Conservation (phyloP, 2,329 filamentous ascomycete species). For the Paracoccidioides lutzii region DNA sequence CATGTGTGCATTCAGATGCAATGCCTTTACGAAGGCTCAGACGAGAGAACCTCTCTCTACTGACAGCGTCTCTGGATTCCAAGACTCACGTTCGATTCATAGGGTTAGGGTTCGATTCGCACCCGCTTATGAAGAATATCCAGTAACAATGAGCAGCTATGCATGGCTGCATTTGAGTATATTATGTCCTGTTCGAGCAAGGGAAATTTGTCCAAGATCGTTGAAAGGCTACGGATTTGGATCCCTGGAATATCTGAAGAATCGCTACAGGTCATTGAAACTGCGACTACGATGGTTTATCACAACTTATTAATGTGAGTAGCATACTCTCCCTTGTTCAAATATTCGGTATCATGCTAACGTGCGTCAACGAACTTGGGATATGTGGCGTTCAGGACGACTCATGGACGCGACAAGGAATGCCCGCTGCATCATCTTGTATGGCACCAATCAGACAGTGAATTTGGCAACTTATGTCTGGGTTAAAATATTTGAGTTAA, state of each 20-base stretch:
- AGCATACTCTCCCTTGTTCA: neutral
- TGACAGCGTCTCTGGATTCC: no score
- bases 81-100: no score
- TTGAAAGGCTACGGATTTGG: neutral
- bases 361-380: neutral
- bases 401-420: conserved; percentile 23
- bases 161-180: neutral
- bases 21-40: no score
- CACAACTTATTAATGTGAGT: neutral
- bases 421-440: conserved; percentile 24
- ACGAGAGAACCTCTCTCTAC: no score
- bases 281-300: neutral
- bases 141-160: neutral
- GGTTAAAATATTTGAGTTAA: conserved; percentile 9
- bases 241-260: neutral
- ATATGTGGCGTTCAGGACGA: conserved; percentile 31
- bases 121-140: neutral
- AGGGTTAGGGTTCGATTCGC: no score
- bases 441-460: conserved; percentile 25
- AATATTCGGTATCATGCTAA: no score
- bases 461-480: conserved; percentile 23
- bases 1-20: no score
- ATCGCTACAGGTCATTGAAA: neutral
- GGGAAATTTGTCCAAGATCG: neutral
- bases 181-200: neutral